Percentiles rank a stretch among this genome's conserved stretches.
These are phyloP conservation scores for Hyaloscypha bicolor DNA, from an alignment of 495 filamentous ascomycete species.

Conservation along the genomic window DNA sequence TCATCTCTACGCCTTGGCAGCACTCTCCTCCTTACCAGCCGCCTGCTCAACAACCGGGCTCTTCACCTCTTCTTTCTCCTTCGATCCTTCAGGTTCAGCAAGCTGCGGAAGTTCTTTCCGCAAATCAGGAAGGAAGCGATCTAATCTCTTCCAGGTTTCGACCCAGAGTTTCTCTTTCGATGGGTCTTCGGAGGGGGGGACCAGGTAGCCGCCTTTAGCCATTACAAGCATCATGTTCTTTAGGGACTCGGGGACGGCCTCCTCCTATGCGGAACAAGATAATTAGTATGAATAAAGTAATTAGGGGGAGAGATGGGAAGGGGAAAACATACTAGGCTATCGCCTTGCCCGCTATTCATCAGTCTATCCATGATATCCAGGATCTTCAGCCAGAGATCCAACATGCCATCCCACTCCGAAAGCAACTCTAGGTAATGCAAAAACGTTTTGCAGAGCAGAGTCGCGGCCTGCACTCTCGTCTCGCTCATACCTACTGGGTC, in stretches of 20 bases:
- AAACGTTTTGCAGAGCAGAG: conserved; percentile 91
- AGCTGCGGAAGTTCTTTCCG: conserved; percentile 42
- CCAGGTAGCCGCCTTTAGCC: conserved; percentile 84
- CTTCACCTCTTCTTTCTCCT: conserved; percentile 1
- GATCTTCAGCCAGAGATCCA: conserved; percentile 90
- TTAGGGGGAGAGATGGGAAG: background rate
- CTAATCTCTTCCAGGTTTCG: conserved; percentile 86
- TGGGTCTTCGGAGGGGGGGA: conserved; percentile 65
- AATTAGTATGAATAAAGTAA: conserved; percentile 23
- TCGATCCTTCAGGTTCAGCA: background rate
- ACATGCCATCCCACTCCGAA: conserved; percentile 85
- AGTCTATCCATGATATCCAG: conserved; percentile 93
- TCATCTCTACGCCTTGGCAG: background rate
- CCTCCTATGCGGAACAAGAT: conserved; percentile 58
- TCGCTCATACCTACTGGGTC: conserved; percentile 95
- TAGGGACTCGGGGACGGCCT: conserved; percentile 91
- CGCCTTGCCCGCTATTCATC: conserved; percentile 94
- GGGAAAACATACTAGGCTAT: conserved; percentile 69
- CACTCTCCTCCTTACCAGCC: background rate
- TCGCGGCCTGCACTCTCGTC: conserved; percentile 90
- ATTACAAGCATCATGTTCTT: conserved; percentile 98
- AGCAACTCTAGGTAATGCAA: conserved; percentile 88
- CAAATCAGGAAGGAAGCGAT: conserved; percentile 85
- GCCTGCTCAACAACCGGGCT: background rate
- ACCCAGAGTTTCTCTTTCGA: conserved; percentile 66